Conservation (phyloP, 805 yeast genomes). For the Zygoascus ofunaensis region DNA sequence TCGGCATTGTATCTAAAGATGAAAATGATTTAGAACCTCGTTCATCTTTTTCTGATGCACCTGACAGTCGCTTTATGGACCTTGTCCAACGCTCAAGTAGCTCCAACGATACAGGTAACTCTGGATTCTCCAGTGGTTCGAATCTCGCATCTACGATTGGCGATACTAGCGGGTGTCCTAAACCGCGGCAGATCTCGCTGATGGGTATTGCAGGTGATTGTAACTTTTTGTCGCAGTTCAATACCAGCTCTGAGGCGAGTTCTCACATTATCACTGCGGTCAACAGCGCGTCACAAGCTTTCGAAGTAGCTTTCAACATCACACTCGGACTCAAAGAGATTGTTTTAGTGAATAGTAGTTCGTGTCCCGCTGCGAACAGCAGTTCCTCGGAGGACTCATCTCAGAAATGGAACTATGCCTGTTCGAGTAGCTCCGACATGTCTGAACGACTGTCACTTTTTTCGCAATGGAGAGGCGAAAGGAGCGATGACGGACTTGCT, state of each 20-base stretch:
- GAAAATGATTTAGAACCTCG: not conserved
- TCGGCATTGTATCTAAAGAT: not conserved
- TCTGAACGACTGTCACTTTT: constrained; percentile 23
- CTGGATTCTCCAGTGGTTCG: constrained; percentile 21
- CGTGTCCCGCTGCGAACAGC: constrained; percentile 21
- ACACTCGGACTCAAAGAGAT: constrained; percentile 27
- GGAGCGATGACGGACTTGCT: constrained; percentile 27
- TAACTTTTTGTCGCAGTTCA: constrained; percentile 24
- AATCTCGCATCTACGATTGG: constrained; percentile 23
- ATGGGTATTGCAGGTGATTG: constrained; percentile 33
- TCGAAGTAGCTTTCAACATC: constrained; percentile 30
- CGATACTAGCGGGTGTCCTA: constrained; percentile 27
- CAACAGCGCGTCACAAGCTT: constrained; percentile 28
- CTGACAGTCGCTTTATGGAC: no score
- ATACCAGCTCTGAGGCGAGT: constrained; percentile 20
- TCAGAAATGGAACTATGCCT: constrained; percentile 23
- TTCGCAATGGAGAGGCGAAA: constrained; percentile 27
- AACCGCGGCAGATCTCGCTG: constrained; percentile 24
- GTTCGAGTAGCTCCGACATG: constrained; percentile 18
- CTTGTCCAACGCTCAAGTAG: not conserved
- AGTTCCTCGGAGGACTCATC: constrained; percentile 5
- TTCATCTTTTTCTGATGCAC: not conserved
- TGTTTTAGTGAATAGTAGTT: constrained; percentile 21
- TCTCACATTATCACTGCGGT: constrained; percentile 26
- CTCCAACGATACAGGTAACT: constrained; percentile 17